Conservation (phyloP, 202 grass and related monocot species). For the Zizania palustris region DNA sequence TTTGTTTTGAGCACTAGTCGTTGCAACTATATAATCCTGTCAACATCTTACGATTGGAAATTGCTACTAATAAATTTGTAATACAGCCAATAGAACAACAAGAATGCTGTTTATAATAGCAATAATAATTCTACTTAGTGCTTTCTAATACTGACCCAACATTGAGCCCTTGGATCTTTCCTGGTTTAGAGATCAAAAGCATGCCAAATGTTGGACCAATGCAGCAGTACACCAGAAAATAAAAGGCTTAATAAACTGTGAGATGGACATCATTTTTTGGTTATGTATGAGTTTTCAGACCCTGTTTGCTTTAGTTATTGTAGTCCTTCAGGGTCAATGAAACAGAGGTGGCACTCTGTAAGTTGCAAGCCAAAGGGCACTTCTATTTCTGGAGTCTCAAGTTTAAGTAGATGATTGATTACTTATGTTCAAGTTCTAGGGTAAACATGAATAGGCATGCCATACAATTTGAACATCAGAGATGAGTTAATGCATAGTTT, state of each 20-base stretch:
- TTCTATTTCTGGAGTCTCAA: neutral
- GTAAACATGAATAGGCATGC: neutral
- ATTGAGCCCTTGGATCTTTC: neutral
- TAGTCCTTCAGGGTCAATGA: slow-evolving; percentile 12
- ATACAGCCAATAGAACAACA: neutral
- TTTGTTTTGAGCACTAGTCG: neutral
- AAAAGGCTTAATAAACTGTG: neutral
- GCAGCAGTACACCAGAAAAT: too few relatives aligned
- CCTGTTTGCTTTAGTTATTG: neutral
- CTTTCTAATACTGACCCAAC: neutral
- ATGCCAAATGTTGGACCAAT: neutral
- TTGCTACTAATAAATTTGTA: neutral
- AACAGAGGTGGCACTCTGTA: neutral
- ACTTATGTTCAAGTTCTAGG: neutral
- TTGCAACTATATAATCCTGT: neutral
- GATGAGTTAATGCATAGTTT: neutral
- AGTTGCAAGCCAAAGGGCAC: neutral
- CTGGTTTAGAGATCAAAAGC: neutral
- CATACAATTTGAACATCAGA: neutral
- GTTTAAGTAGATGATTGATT: neutral
- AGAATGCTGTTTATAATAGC: neutral
- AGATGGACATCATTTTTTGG: neutral
- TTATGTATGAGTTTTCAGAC: neutral
- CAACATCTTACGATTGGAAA: neutral
- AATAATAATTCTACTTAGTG: neutral